Conservation (phyloP, 345 rosid genomes). For the Gossypium ekmanianum region DNA sequence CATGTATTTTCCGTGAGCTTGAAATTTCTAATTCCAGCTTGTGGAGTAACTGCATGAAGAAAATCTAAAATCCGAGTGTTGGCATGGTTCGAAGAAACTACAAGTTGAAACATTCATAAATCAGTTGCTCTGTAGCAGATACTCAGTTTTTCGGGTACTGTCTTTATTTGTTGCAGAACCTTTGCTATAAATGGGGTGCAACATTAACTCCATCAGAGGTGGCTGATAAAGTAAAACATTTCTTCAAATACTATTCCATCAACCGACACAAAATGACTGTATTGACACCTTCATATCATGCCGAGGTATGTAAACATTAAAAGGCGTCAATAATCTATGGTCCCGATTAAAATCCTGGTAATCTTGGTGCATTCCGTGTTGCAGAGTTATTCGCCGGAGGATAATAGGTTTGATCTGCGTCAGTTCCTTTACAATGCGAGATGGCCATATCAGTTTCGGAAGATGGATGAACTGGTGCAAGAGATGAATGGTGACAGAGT, state of each 20-base stretch:
- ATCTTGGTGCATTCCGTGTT: not conserved
- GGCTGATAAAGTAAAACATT: slow-evolving; percentile 85
- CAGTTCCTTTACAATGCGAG: slow-evolving; percentile 80
- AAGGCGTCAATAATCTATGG: not conserved
- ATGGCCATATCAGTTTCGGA: slow-evolving; percentile 85
- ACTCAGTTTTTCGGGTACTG: slow-evolving; percentile 11
- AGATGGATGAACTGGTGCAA: slow-evolving; percentile 77
- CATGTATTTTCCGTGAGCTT: not conserved
- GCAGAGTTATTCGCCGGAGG: slow-evolving; percentile 96
- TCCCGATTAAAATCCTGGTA: not conserved
- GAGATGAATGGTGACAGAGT: slow-evolving; percentile 53
- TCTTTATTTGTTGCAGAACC: slow-evolving; percentile 51
- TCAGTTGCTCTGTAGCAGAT: not conserved
- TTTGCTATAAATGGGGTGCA: slow-evolving; percentile 89
- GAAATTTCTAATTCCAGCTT: not conserved
- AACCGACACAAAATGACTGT: slow-evolving; percentile 97
- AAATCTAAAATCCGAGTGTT: not conserved
- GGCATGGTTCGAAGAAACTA: not conserved
- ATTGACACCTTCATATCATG: slow-evolving; percentile 90
- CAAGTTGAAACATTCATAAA: not conserved
- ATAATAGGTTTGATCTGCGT: slow-evolving; percentile 82
- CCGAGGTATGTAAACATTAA: slow-evolving; percentile 54
- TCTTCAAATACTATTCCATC: slow-evolving; percentile 91
- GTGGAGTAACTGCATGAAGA: not conserved
- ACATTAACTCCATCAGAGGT: slow-evolving; percentile 73